These are phyloP conservation scores for Coniosporium tulheliwenetii DNA, from an alignment of 2,329 filamentous ascomycete genomes.

Conservation along the genomic window DNA sequence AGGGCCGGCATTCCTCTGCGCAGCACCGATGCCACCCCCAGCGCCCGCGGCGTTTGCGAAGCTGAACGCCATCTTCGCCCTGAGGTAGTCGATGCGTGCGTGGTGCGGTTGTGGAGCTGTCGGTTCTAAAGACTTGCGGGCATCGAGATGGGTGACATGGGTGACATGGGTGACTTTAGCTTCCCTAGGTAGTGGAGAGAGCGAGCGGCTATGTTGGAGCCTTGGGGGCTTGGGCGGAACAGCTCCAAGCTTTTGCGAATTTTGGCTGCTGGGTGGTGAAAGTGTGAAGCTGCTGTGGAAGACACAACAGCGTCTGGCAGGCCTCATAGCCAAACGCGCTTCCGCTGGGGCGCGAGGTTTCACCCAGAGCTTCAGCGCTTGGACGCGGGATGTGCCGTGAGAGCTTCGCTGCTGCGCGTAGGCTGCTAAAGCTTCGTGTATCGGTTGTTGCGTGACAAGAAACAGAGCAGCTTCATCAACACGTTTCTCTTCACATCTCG, in stretches of 20 bases:
- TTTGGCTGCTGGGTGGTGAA: not conserved
- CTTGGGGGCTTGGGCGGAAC: too few species aligned
- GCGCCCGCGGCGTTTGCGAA: slow-evolving; percentile 34
- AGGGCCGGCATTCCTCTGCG: slow-evolving; percentile 36
- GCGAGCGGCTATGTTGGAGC: too few species aligned
- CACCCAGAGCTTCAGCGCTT: not conserved
- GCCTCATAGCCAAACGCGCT: not conserved
- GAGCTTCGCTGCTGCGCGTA: not conserved
- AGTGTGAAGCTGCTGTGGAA: not conserved
- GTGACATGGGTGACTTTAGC: not conserved
- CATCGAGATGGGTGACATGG: not conserved
- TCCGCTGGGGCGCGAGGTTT: not conserved
- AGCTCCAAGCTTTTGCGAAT: not conserved
- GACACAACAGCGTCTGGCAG: not conserved
- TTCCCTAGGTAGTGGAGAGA: not conserved
- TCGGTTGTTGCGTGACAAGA: too few species aligned
- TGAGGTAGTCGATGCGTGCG: not conserved
- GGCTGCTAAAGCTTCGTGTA: too few species aligned
- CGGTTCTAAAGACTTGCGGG: not conserved
- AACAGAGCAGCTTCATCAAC: too few species aligned
- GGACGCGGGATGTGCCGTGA: not conserved
- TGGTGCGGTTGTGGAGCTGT: not conserved
- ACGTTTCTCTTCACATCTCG: too few species aligned
- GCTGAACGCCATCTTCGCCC: slow-evolving; percentile 46
- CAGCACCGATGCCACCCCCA: slow-evolving; percentile 20